Evolutionary conservation across 352 stramenopile genomes (phyloP), one percentile per base, ranked within the genome.

Genomic region (Globisporangium sylvaticum): DNA sequence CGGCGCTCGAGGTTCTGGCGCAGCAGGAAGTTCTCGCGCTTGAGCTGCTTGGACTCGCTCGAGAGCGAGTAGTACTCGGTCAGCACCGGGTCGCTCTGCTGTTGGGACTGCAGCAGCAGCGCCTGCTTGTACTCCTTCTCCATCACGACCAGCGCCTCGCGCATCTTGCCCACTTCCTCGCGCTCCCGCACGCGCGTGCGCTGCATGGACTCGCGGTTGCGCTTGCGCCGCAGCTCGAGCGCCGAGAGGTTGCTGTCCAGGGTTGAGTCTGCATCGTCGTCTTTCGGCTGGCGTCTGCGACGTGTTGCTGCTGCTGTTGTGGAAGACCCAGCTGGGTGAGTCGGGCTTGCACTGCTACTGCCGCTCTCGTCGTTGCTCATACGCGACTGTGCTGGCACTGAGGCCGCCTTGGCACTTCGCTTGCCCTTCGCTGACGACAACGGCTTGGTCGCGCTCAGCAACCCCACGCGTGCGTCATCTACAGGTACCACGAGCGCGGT

Each of bases 171-270:
- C 12, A 85, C 37, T 37, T 79, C 70, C 22, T 74, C 69, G 0
- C 75, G 70, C 67, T 85, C 70, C 8, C 75, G 75, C 60, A 65
- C 46, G 7, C 77, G 62, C 6, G 70, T 64, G 55, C 77, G 77
- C 64, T 78, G 75, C 77, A 85, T 85, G 31, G 74, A 78, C 24
- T 84, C 74, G 24, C 77, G 77, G 53, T 84, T 84, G 37, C 72
- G 74, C 50, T 71, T 66, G 31, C 74, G 74, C 1, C 77, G 72
- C 3, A 73, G 34, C 53, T 82, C 73, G 22, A 80, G 62, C 53
- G 70, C 53, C 27, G 53, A 58, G 15, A 58, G 25, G 20, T 44
- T 44, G 37, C 37, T 44, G 12, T 44, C 37, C 37, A 44, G 14
- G 37, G 37, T 44, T 14, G 25, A 6, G 3, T 24, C 27, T 8